Percentiles rank a stretch among this genome's conserved stretches.
Evolutionary conservation across 2,329 filamentous ascomycete species (phyloP).

Genomic region (Diaporthe sp.): DNA sequence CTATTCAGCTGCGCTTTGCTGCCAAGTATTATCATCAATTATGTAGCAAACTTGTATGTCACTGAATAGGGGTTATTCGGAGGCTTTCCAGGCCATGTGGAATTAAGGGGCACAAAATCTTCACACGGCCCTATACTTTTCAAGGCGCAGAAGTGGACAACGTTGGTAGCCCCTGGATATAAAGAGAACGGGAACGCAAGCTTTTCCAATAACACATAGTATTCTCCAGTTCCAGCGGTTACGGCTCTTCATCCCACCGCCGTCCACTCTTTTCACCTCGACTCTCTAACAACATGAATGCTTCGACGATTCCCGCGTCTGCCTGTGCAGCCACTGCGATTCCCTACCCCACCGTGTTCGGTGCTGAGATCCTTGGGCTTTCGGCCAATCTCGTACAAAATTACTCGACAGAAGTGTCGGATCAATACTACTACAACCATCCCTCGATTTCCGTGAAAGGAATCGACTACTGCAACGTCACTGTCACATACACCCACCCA

Average conservation of each 20-base stretch:
- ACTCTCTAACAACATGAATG: background rate
- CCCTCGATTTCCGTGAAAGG: slow-evolving; percentile 40
- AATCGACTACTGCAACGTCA: slow-evolving; percentile 28
- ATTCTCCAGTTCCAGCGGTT: background rate
- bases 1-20: background rate
- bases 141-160: background rate
- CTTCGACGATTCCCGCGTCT: background rate
- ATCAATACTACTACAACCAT: slow-evolving; percentile 30
- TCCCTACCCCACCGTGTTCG: slow-evolving; percentile 29
- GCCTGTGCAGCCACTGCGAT: background rate
- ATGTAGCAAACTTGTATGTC: background rate
- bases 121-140: background rate
- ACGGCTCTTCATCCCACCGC: background rate
- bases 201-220: background rate
- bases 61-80: background rate
- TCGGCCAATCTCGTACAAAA: slow-evolving; percentile 42
- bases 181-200: background rate
- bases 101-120: background rate
- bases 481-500: slow-evolving; percentile 26
- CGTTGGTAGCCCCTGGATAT: background rate
- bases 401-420: slow-evolving; percentile 37
- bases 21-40: background rate
- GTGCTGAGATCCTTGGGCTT: slow-evolving; percentile 41
- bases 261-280: background rate
- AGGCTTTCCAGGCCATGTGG: background rate